A percentile compares a stretch with the other conserved stretches of the same genome.
These are phyloP conservation scores for Gymnopilus junonius DNA, from an alignment of 768 basidiomycete genomes.

Conservation along the genomic window DNA sequence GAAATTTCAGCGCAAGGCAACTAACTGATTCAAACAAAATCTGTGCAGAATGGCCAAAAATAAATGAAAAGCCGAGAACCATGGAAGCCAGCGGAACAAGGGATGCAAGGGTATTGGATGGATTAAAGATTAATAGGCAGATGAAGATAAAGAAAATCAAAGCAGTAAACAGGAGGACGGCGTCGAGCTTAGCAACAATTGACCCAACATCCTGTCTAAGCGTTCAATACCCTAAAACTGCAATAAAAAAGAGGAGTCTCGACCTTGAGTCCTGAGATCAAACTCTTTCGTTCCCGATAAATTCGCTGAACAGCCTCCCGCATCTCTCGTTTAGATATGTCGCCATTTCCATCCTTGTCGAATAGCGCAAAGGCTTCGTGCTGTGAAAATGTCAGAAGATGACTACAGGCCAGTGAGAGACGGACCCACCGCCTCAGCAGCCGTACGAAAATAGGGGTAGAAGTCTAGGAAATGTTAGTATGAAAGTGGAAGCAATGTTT, in stretches of 20 bases:
- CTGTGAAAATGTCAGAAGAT: slow-evolving; percentile 33
- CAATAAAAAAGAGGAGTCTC: slow-evolving; percentile 11
- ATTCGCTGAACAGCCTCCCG: slow-evolving; percentile 81
- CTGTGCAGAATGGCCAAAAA: slow-evolving; percentile 83
- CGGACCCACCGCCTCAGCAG: slow-evolving; percentile 67
- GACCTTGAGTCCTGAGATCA: slow-evolving; percentile 74
- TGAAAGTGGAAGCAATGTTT: background rate
- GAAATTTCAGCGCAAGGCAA: background rate
- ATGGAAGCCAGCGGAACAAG: slow-evolving; percentile 82
- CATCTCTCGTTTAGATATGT: slow-evolving; percentile 80
- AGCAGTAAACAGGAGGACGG: slow-evolving; percentile 64
- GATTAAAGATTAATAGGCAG: slow-evolving; percentile 78
- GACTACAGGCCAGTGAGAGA: background rate
- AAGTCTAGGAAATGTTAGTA: slow-evolving; percentile 55
- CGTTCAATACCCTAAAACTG: slow-evolving; percentile 2
- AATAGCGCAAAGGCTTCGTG: slow-evolving; percentile 72
- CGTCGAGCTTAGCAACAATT: slow-evolving; percentile 78
- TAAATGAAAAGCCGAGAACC: slow-evolving; percentile 83
- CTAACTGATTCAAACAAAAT: slow-evolving; percentile 77
- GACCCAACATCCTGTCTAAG: slow-evolving; percentile 64
- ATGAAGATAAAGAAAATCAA: slow-evolving; percentile 67
- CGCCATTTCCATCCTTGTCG: slow-evolving; percentile 84
- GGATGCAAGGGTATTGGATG: slow-evolving; percentile 64
- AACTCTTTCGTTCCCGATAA: slow-evolving; percentile 75
- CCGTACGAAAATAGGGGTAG: slow-evolving; percentile 73